Evolutionary conservation across 805 yeast genomes (phyloP).

Genomic region (Candida ipomoeae): DNA sequence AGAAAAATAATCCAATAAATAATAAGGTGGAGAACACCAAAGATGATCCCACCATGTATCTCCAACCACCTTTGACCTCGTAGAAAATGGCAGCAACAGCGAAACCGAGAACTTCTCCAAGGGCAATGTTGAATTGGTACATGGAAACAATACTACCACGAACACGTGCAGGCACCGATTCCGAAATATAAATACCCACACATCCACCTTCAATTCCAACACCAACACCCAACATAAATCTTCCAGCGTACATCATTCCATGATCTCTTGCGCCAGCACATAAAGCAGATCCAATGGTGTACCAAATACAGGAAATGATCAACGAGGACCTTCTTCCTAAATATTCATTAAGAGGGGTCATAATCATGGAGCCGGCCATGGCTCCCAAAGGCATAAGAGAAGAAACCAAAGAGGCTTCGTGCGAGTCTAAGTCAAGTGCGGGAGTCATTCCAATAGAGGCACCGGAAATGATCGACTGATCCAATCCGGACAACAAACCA

Average conservation of each 20-base stretch:
- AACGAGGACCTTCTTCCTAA: slow-evolving; percentile 56
- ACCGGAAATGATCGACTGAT: slow-evolving; percentile 64
- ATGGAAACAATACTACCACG: slow-evolving; percentile 60
- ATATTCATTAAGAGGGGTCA: slow-evolving; percentile 54
- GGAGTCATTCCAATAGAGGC: slow-evolving; percentile 50
- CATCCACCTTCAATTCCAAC: slow-evolving; percentile 65
- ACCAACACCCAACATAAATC: slow-evolving; percentile 59
- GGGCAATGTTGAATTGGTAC: slow-evolving; percentile 61
- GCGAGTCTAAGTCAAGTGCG: slow-evolving; percentile 36
- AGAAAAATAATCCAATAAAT: slow-evolving; percentile 47
- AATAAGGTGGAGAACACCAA: slow-evolving; percentile 52
- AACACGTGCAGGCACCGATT: slow-evolving; percentile 53
- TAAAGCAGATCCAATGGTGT: slow-evolving; percentile 57
- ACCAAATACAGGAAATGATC: slow-evolving; percentile 53
- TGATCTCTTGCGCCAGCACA: slow-evolving; percentile 43
- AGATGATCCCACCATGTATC: slow-evolving; percentile 63
- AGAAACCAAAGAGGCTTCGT: slow-evolving; percentile 50
- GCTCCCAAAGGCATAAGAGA: slow-evolving; percentile 70
- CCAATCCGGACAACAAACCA: slow-evolving; percentile 63
- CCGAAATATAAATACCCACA: slow-evolving; percentile 60
- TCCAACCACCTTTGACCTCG: slow-evolving; percentile 56
- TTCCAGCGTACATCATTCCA: slow-evolving; percentile 45
- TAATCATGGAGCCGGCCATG: slow-evolving; percentile 55
- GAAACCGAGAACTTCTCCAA: slow-evolving; percentile 64
- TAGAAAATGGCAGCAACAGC: slow-evolving; percentile 61